Conservation (phyloP, 208 protist species). For the Wallacemonas rigidus region DNA sequence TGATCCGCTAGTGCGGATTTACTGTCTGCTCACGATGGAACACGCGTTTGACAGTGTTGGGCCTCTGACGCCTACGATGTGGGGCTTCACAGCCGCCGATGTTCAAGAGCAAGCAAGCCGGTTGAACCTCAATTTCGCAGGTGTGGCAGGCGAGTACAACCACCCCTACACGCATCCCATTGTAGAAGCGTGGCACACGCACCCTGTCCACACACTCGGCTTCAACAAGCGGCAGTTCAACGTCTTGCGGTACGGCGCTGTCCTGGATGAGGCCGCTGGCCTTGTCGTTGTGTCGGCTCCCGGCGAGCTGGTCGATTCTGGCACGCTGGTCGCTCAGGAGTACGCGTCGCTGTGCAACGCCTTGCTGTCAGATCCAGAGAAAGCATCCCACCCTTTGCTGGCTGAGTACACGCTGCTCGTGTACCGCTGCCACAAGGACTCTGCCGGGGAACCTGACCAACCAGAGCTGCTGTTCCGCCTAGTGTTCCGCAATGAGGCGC, state of each 20-base stretch:
- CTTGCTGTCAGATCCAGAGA: slow-evolving; percentile 32
- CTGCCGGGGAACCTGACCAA: slow-evolving; percentile 13
- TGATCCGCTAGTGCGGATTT: too few relatives aligned
- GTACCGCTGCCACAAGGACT: slow-evolving; percentile 39
- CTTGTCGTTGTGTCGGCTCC: slow-evolving; percentile 72
- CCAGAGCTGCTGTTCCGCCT: slow-evolving; percentile 69
- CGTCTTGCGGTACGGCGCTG: slow-evolving; percentile 80
- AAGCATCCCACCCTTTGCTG: slow-evolving; percentile 55
- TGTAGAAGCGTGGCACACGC: slow-evolving; percentile 43
- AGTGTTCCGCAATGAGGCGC: slow-evolving; percentile 82
- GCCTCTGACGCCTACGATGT: slow-evolving; percentile 77
- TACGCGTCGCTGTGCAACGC: slow-evolving; percentile 53
- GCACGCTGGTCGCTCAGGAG: slow-evolving; percentile 51
- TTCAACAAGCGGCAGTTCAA: slow-evolving; percentile 82
- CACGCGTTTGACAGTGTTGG: slow-evolving; percentile 22
- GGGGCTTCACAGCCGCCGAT: slow-evolving; percentile 49
- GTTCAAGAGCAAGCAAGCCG: slow-evolving; percentile 51
- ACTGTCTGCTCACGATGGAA: slow-evolving; percentile 23
- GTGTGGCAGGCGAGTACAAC: slow-evolving; percentile 56
- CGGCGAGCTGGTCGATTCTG: slow-evolving; percentile 48
- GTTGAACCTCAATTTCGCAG: slow-evolving; percentile 68
- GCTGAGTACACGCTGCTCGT: slow-evolving; percentile 84
- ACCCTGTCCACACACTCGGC: slow-evolving; percentile 55
- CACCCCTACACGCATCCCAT: slow-evolving; percentile 61
- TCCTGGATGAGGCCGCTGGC: slow-evolving; percentile 60